phyloP scores from a whole-genome alignment of 2,329 filamentous ascomycete species.

The Exophiala sideris region DNA sequence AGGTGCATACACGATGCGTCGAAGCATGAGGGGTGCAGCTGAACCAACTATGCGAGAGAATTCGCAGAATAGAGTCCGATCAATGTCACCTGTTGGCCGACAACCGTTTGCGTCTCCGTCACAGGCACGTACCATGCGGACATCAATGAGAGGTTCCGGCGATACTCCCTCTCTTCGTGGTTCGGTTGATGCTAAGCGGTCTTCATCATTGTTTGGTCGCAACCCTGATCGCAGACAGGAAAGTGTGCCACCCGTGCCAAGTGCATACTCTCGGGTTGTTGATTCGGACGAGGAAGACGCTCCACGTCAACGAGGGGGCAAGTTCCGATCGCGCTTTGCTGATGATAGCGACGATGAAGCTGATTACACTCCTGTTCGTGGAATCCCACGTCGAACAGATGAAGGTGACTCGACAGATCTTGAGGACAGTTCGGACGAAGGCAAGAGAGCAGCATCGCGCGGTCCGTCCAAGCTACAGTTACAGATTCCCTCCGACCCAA shows the following conservation, averaged over 20 bases:
- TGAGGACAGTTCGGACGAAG: conserved; percentile 58
- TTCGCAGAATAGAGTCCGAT: conserved; percentile 62
- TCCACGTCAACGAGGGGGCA: conserved; percentile 30
- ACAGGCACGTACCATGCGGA: conserved; percentile 43
- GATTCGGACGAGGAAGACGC: conserved; percentile 62
- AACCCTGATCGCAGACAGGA: conserved; percentile 35
- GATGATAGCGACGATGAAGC: conserved; percentile 73
- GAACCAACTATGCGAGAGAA: conserved; percentile 42
- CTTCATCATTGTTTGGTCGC: conserved; percentile 39
- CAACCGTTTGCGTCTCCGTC: conserved; percentile 45
- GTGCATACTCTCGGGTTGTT: conserved; percentile 46
- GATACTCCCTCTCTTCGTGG: conserved; percentile 34
- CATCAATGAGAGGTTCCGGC: conserved; percentile 49
- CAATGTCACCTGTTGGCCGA: conserved; percentile 62
- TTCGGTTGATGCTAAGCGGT: conserved; percentile 32
- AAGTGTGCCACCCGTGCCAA: conserved; percentile 34
- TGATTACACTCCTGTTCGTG: conserved; percentile 54
- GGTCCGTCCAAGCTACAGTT: conserved; percentile 24
- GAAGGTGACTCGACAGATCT: conserved; percentile 62
- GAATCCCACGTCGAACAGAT: conserved; percentile 57
- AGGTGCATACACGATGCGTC: conserved; percentile 60
- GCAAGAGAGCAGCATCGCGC: conserved; percentile 30
- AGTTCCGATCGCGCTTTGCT: conserved; percentile 60
- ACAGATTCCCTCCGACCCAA: conserved; percentile 30
- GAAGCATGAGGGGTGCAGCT: conserved; percentile 63